Evolutionary conservation across 2,329 filamentous ascomycete genomes (phyloP).

Genomic region (Penicillium oxalicum): DNA sequence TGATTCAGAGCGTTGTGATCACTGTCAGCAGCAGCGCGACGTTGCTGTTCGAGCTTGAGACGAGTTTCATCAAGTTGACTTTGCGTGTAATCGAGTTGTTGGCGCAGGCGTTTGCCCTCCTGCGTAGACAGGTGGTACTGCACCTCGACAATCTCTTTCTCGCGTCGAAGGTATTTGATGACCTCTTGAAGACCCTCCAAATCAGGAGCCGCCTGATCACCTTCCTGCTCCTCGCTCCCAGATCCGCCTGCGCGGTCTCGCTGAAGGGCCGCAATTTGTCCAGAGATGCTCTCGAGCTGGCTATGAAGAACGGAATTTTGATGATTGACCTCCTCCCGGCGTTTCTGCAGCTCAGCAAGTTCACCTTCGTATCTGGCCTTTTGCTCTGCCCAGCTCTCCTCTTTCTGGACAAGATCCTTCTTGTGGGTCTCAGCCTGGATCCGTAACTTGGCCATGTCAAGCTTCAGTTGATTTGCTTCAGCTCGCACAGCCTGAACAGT

Average conservation of each 20-base stretch:
- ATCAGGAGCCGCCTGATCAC: constrained; percentile 47
- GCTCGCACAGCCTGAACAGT: constrained; percentile 69
- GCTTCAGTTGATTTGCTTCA: constrained; percentile 77
- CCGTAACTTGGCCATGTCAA: constrained; percentile 66
- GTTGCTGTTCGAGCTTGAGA: constrained; percentile 85
- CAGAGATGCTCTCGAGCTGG: constrained; percentile 75
- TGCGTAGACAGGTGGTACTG: constrained; percentile 85
- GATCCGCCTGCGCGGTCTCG: constrained; percentile 59
- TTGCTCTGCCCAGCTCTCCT: constrained; percentile 82
- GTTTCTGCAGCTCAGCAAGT: constrained; percentile 67
- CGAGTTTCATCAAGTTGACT: constrained; percentile 82
- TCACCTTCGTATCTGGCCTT: constrained; percentile 77
- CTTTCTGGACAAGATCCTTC: constrained; percentile 68
- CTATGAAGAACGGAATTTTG: constrained; percentile 89
- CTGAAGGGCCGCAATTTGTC: constrained; percentile 74
- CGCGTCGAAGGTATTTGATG: constrained; percentile 82
- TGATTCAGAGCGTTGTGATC: constrained; percentile 70
- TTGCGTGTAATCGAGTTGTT: constrained; percentile 82
- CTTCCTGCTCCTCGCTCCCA: constrained; percentile 47
- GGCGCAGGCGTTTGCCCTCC: constrained; percentile 80
- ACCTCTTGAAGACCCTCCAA: constrained; percentile 79
- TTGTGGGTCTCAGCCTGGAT: constrained; percentile 83
- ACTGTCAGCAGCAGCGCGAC: constrained; percentile 66
- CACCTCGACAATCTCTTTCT: constrained; percentile 98
- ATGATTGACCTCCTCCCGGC: constrained; percentile 75